Conservation (phyloP, 371 early-diverging fungal genomes). For the Mortierella sp. region DNA sequence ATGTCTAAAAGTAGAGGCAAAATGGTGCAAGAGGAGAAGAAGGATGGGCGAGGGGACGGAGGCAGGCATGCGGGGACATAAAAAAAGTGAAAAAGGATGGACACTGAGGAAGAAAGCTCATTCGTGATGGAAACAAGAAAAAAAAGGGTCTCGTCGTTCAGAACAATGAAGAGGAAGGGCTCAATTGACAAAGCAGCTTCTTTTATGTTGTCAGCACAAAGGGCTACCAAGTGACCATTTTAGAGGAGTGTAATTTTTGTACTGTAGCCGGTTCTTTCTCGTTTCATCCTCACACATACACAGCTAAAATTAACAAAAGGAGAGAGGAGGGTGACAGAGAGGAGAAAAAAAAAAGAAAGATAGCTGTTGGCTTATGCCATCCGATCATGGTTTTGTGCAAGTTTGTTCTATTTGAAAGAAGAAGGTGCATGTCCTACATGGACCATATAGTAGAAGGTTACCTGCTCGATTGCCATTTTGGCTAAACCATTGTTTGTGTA, state of each 20-base stretch:
- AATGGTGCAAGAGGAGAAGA: neutral
- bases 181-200: neutral
- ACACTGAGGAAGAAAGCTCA: neutral
- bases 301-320: neutral
- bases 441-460: neutral
- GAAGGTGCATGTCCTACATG: neutral
- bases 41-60: neutral
- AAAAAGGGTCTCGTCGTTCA: neutral
- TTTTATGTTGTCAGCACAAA: neutral
- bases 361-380: conserved; percentile 3
- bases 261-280: neutral
- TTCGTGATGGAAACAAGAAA: neutral
- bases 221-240: neutral
- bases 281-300: conserved; percentile 2
- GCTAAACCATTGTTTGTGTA: neutral
- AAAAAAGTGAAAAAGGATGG: neutral
- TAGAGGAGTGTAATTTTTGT: neutral
- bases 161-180: neutral
- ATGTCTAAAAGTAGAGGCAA: neutral
- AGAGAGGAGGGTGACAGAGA: neutral
- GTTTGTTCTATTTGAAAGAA: neutral
- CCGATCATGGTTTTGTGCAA: neutral
- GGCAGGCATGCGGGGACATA: neutral
- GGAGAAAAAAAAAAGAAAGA: neutral
- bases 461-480: neutral